Evolutionary conservation across 2,329 filamentous ascomycete species (phyloP), one percentile per base, ranked within the genome.

Genomic region (Colletotrichum shisoi): DNA sequence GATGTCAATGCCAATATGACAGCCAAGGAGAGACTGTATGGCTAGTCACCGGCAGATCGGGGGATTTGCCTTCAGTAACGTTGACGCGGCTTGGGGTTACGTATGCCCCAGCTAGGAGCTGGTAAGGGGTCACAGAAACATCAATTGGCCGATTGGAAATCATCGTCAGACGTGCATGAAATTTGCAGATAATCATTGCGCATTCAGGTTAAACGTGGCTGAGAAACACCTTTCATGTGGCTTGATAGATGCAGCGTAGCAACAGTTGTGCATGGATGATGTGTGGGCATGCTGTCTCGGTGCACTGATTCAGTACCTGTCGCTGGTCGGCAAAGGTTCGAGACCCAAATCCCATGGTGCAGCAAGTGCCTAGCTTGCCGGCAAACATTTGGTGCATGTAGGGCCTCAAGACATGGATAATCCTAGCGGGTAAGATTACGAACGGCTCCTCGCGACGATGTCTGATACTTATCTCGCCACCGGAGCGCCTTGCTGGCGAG

Each of bases 121-220:
- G 39, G n/a, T 39, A 62, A 52, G 52, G 51, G 44, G 49, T 51
- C 27, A 52, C 13, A 39, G 57, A 56, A 56, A 54, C 27, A 48
- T 21, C 11, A 21, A 65, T 21, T 48, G 44, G 63, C 21, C 13
- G 21, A 49, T 61, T 17, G 57, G 11, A n/a, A 51, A 42, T 56
- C 57, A 42, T 40, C 27, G 31, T 66, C 52, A 63, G 51, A 57
- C 17, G 31, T 63, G 63, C 63, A 66, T 62, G 17, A 37, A 52
- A 66, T 48, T 34, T 53, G 21, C 56, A 52, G 65, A 45, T 12
- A 39, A 65, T 64, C 56, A 15, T 24, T 54, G 39, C 49, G 37
- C 9, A 27, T 45, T 54, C 17, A 15, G 37, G 44, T 44, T 56
- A 64, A 54, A 31, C 31, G 65, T 60, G 61, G 65, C 65, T 60